Percentiles rank a stretch among this genome's conserved stretches.
Evolutionary conservation across 306 rosid species (phyloP).

Genomic region (Senna tora): DNA sequence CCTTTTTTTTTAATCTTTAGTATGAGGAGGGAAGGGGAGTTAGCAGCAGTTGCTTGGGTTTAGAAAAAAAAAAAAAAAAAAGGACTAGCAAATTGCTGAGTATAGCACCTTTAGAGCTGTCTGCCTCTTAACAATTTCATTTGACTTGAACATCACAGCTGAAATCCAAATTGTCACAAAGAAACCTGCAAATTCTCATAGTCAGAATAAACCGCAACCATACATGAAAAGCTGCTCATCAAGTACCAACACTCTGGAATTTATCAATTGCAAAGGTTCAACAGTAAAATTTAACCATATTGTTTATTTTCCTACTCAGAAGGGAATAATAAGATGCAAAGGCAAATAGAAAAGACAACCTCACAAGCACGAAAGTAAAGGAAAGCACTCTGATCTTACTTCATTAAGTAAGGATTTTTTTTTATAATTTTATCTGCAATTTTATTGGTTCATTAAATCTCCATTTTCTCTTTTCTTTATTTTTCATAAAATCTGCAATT

Average conservation of each 20-base stretch:
- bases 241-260: not conserved
- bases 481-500: constrained; percentile 10
- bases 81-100: constrained; percentile 20
- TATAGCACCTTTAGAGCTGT: constrained; percentile 82
- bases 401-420: constrained; percentile 1
- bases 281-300: not conserved
- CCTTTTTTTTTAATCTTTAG: constrained; percentile 11
- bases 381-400: constrained; percentile 18
- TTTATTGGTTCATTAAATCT: not conserved
- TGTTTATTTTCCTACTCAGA: constrained; percentile 22
- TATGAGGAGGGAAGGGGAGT: not conserved
- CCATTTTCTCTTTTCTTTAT: constrained; percentile 11
- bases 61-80: constrained; percentile 5
- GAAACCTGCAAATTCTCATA: constrained; percentile 67
- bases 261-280: constrained; percentile 12
- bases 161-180: constrained; percentile 80
- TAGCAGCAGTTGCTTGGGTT: constrained; percentile 20
- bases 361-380: constrained; percentile 22
- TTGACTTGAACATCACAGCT: constrained; percentile 88
- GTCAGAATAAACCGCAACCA: constrained; percentile 29
- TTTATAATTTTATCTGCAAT: not conserved
- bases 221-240: constrained; percentile 20
- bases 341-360: constrained; percentile 13
- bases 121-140: constrained; percentile 85
- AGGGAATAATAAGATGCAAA: constrained; percentile 3